These are phyloP conservation scores for Citropsis articulata DNA, from an alignment of 345 rosid genomes.

Conservation along the genomic window DNA sequence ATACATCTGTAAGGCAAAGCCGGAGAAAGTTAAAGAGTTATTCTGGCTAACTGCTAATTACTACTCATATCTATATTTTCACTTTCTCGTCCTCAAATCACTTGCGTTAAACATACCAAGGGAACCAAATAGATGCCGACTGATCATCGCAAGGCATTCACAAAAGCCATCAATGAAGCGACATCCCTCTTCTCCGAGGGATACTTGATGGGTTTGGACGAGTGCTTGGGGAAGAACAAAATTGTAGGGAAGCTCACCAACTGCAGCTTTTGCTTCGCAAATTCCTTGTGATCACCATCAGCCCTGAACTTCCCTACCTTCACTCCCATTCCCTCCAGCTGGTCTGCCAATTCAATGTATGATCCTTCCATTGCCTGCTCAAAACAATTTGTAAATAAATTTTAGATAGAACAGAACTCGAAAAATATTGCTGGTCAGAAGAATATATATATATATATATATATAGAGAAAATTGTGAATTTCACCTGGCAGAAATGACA, in stretches of 20 bases:
- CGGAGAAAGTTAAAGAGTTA: too few species aligned
- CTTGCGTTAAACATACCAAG: not conserved
- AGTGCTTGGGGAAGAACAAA: conserved; percentile 6
- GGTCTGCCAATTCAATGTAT: conserved; percentile 12
- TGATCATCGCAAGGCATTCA: conserved; percentile 4
- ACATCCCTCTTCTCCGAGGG: conserved; percentile 13
- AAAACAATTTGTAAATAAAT: not conserved
- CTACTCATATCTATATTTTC: too few species aligned
- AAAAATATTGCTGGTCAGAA: not conserved
- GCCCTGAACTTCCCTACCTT: conserved; percentile 16
- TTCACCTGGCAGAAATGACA: conserved; percentile 8
- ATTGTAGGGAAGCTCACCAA: conserved; percentile 13
- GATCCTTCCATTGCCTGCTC: conserved; percentile 12
- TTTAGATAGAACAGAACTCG: not conserved
- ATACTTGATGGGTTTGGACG: conserved; percentile 4
- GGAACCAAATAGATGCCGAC: not conserved
- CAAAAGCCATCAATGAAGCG: conserved; percentile 12
- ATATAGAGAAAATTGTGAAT: not conserved
- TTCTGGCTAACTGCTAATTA: too few species aligned
- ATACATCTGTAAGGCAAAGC: too few species aligned
- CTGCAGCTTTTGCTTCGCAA: conserved; percentile 9
- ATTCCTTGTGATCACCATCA: conserved; percentile 13
- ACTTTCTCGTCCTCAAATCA: too few species aligned
- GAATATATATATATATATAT: not conserved
- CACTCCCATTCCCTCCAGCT: conserved; percentile 2